Percentiles rank a stretch among this genome's conserved stretches.
Evolutionary conservation across 2,329 filamentous ascomycete species (phyloP).

Genomic region (Microdochium bolleyi): DNA sequence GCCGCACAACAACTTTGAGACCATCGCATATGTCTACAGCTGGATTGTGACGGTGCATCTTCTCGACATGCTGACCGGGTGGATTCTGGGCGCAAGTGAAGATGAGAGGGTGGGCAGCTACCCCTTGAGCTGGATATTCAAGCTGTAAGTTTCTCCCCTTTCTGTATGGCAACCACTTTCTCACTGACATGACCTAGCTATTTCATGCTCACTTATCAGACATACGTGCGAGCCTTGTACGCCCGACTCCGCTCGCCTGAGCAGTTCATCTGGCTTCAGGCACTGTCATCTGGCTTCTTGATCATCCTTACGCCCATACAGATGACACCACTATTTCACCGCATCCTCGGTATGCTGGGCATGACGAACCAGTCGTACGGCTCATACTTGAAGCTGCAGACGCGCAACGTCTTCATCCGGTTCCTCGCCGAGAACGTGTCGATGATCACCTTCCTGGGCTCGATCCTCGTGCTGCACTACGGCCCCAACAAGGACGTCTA

Average conservation of each 20-base stretch:
- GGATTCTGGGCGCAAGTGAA: conserved; percentile 58
- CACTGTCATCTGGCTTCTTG: conserved; percentile 54
- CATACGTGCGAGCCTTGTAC: conserved; percentile 62
- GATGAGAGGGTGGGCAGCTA: conserved; percentile 62
- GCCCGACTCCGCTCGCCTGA: conserved; percentile 56
- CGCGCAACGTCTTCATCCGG: conserved; percentile 59
- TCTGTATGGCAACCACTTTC: not conserved
- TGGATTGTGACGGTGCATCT: conserved; percentile 61
- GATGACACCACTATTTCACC: conserved; percentile 53
- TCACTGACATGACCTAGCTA: conserved; percentile 34
- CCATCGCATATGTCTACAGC: conserved; percentile 61
- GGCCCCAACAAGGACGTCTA: conserved; percentile 61
- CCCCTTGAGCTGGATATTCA: conserved; percentile 64
- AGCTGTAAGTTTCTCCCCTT: conserved; percentile 40
- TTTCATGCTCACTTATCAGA: conserved; percentile 64
- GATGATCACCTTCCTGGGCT: conserved; percentile 61
- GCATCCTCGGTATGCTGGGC: conserved; percentile 40
- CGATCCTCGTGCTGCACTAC: conserved; percentile 58
- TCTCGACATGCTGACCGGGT: conserved; percentile 56
- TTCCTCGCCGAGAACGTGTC: conserved; percentile 60
- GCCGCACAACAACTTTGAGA: conserved; percentile 58
- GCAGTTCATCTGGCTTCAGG: conserved; percentile 59
- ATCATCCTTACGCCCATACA: conserved; percentile 57
- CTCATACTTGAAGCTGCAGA: conserved; percentile 58
- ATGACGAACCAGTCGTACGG: conserved; percentile 52